These are phyloP conservation scores for Entamoeba moshkovskii DNA, from an alignment of 208 protist genomes.

Conservation along the genomic window DNA sequence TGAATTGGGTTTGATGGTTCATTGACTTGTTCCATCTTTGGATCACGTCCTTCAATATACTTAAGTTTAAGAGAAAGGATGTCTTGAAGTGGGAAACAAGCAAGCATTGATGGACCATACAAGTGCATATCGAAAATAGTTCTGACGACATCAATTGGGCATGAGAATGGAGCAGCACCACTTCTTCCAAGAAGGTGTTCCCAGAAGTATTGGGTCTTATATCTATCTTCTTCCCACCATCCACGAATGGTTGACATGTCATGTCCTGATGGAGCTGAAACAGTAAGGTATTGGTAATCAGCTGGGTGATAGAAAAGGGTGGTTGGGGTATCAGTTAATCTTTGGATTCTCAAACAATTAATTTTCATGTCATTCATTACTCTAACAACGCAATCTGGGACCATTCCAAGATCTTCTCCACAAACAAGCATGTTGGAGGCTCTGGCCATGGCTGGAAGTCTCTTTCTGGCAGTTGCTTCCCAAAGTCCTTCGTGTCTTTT, in stretches of 20 bases:
- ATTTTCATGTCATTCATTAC: constrained; percentile 45
- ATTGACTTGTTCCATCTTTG: constrained; percentile 34
- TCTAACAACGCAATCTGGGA: constrained; percentile 39
- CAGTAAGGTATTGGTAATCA: constrained; percentile 21
- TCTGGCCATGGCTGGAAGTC: constrained; percentile 29
- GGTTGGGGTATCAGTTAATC: constrained; percentile 10
- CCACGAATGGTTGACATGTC: constrained; percentile 20
- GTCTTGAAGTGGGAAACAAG: constrained; percentile 32
- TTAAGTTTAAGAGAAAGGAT: not conserved
- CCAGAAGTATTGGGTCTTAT: not conserved
- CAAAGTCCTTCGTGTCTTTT: constrained; percentile 30
- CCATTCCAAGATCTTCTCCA: constrained; percentile 57
- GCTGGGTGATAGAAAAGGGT: constrained; percentile 11
- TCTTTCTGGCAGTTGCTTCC: not conserved
- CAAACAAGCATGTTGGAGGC: constrained; percentile 52
- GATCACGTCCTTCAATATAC: not conserved
- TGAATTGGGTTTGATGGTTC: constrained; percentile 14
- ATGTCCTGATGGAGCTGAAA: constrained; percentile 32
- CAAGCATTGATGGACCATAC: constrained; percentile 23
- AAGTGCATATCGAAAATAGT: constrained; percentile 27
- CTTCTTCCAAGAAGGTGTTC: not conserved
- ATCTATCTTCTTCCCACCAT: constrained; percentile 28
- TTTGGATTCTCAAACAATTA: constrained; percentile 50
- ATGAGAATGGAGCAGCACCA: not conserved
- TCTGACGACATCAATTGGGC: not conserved